Conservation (phyloP, 768 basidiomycete genomes). For the Mycena albidolilacea region DNA sequence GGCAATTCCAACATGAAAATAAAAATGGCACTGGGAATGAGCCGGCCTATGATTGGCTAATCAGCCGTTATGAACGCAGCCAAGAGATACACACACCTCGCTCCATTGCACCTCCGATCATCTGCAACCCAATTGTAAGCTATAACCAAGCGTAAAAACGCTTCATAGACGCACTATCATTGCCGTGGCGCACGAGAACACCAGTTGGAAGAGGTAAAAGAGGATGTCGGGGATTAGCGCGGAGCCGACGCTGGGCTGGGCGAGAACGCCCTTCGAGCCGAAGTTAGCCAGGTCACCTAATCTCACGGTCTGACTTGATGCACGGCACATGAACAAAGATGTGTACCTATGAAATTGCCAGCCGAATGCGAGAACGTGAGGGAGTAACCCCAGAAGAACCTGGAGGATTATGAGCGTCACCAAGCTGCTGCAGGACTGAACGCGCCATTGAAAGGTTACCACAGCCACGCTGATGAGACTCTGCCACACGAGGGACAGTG, state of each 20-base stretch:
- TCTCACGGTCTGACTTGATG: slow-evolving; percentile 1
- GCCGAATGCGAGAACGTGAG: slow-evolving; percentile 77
- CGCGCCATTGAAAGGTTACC: slow-evolving; percentile 62
- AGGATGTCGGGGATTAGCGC: slow-evolving; percentile 66
- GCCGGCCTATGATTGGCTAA: slow-evolving; percentile 48
- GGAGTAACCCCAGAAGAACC: slow-evolving; percentile 83
- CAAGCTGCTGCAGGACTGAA: neutral
- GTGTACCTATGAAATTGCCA: slow-evolving; percentile 68
- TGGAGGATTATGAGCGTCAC: neutral
- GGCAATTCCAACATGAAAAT: slow-evolving; percentile 61
- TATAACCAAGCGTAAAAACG: neutral
- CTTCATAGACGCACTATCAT: slow-evolving; percentile 32
- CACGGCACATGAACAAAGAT: neutral
- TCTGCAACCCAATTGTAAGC: neutral
- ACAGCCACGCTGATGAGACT: slow-evolving; percentile 25
- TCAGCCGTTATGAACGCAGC: neutral
- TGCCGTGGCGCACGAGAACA: slow-evolving; percentile 77
- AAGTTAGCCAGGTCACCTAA: slow-evolving; percentile 64
- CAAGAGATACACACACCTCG: slow-evolving; percentile 4
- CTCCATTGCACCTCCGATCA: slow-evolving; percentile 27
- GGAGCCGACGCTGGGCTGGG: slow-evolving; percentile 69
- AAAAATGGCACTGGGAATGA: slow-evolving; percentile 80
- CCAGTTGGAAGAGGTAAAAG: slow-evolving; percentile 78
- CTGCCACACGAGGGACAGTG: slow-evolving; percentile 26
- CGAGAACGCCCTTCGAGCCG: slow-evolving; percentile 71